These are phyloP conservation scores for Saccharomycopsis crataegensis DNA, from an alignment of 1,139 yeast genomes.

Conservation along the genomic window DNA sequence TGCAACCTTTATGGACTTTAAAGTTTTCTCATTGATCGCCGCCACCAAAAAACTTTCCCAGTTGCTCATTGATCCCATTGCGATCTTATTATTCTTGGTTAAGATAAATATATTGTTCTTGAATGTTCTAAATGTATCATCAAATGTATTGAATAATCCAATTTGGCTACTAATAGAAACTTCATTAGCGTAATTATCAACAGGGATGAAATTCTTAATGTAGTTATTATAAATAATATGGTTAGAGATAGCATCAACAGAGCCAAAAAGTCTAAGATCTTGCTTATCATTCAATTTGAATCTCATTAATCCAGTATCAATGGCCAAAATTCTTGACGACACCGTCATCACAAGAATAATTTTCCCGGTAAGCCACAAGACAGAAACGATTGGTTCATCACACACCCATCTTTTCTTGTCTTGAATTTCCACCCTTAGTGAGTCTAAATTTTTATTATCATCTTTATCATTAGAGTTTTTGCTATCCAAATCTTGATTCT, in stretches of 20 bases:
- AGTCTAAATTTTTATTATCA: conserved; percentile 33
- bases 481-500: conserved; percentile 21
- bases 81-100: conserved; percentile 39
- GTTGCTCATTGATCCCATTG: conserved; percentile 51
- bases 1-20: conserved; percentile 42
- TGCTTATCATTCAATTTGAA: conserved; percentile 15
- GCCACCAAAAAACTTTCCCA: conserved; percentile 67
- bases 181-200: conserved; percentile 22
- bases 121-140: conserved; percentile 32
- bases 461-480: not conserved
- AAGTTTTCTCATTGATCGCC: conserved; percentile 42
- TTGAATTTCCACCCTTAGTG: conserved; percentile 33
- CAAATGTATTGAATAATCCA: conserved; percentile 22
- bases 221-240: conserved; percentile 37
- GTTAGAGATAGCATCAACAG: conserved; percentile 38
- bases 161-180: conserved; percentile 5
- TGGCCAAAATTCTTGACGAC: conserved; percentile 39
- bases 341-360: conserved; percentile 44
- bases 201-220: conserved; percentile 24
- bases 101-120: conserved; percentile 42
- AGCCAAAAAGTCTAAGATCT: conserved; percentile 32
- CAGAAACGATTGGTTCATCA: conserved; percentile 40
- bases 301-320: conserved; percentile 28
- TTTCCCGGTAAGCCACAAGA: conserved; percentile 55
- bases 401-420: conserved; percentile 41